Evolutionary conservation across 2,329 filamentous ascomycete species (phyloP), one percentile per base, ranked within the genome.

Genomic region (Fusarium domesticum): DNA sequence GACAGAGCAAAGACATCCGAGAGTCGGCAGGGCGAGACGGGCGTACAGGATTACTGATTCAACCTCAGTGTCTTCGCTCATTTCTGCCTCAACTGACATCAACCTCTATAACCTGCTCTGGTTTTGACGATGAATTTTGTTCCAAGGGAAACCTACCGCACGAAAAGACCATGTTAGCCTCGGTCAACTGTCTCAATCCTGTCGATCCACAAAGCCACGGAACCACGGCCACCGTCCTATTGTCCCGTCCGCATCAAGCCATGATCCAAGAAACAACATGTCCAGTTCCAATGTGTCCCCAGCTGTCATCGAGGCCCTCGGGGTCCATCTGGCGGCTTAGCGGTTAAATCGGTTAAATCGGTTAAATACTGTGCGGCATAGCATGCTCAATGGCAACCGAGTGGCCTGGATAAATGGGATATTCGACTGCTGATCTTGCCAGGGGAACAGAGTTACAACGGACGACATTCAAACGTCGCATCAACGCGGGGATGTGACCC

Each of bases 41-140:
- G 85, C 0, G 65, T 89, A 17, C 85, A 88, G 58, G 85, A 89
- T 62, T 89, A 81, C 58, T 89, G 64, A 76, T 16, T 39, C 38
- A 20, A 37, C 19, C 31, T 37, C 16, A 23, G 28, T 16, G 18
- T 19, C 12, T 16, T n/a, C 19, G 7, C 34, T 20, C 25, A 16
- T 35, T 10, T n/a, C 28, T 11, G 32, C 17, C n/a, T 10, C 23
- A 12, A 28, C 23, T n/a, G n/a, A n/a, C n/a, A n/a, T n/a, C n/a
- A n/a, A n/a, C n/a, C n/a, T n/a, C n/a, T n/a, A n/a, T n/a, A n/a
- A n/a, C n/a, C n/a, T n/a, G n/a, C n/a, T n/a, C n/a, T n/a, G n/a
- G n/a, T n/a, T n/a, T n/a, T n/a, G n/a, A n/a, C n/a, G n/a, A n/a
- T n/a, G n/a, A n/a, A n/a, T n/a, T n/a, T n/a, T n/a, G n/a, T n/a